Evolutionary conservation across 495 filamentous ascomycete species (phyloP), one percentile per base, ranked within the genome.

Genomic region (Alectoria sarmentosa): DNA sequence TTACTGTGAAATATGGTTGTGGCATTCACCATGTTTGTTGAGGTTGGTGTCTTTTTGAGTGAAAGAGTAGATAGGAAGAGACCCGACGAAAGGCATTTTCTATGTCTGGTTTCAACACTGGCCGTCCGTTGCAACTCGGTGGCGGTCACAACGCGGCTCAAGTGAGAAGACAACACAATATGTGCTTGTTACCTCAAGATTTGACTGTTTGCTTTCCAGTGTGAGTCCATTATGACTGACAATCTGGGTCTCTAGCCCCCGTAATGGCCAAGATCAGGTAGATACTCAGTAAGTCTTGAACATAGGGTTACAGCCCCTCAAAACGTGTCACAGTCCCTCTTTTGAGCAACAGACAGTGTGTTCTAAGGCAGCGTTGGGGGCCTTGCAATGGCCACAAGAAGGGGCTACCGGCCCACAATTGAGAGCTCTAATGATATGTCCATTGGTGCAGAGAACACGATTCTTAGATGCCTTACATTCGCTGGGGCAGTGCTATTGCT

Each of bases 371-470:
- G 14, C 32, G 49, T 28, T 5, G 28, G 34, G 46, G 4, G 8
- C 26, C 26, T 30, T 52, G 30, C 26, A 28, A 14, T 13, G 17
- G 49, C 9, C 15, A 5, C 34, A 34, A 54, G 49, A 17, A 8
- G 14, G 49, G 4, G 0, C 48, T 30, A 28, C 10, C 55, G 55
- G 44, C 23, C 14, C 49, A 26, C 23, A 23, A 30, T 15, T 46
- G 21, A 41, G 10, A 8, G 46, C 34, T 49, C 44, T 38, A 46
- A 36, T 13, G 34, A 38, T 1, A 49, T 28, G 10, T 66, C 64
- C 58, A 66, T 62, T 28, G 64, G 64, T 1, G 64, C 64, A 23
- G 64, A 66, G 48, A 62, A 66, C 19, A 66, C 46, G 58, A 66
- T 62, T 23, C 64, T 41, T 21, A 66, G 28, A 37, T 66, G 58